A percentile compares a stretch with the other conserved stretches of the same genome.
Conservation (phyloP, 2,329 filamentous ascomycete species). For the Orbilia blumenaviensis region DNA sequence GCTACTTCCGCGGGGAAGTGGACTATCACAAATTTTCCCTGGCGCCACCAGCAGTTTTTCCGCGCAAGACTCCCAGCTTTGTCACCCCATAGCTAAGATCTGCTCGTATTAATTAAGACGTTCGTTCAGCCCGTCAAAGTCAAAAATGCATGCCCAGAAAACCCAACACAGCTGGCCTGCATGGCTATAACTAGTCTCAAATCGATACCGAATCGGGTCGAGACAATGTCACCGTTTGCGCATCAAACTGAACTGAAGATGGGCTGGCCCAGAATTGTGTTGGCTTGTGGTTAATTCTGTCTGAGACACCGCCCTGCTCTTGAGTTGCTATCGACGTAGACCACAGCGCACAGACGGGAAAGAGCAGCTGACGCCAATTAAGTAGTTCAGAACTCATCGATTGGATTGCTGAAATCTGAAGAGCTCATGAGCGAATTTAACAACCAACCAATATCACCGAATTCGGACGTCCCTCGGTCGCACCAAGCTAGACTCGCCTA, state of each 20-base stretch:
- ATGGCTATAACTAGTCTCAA: no score
- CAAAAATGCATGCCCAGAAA: background rate
- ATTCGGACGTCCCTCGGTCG: background rate
- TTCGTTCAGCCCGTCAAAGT: background rate
- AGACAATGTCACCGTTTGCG: no score
- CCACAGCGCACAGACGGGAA: background rate
- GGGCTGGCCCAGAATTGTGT: slow-evolving; percentile 9
- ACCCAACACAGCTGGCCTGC: background rate
- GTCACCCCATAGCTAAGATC: background rate
- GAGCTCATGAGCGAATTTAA: slow-evolving; percentile 9
- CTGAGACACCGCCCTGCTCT: slow-evolving; percentile 11
- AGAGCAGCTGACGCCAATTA: background rate
- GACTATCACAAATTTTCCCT: background rate
- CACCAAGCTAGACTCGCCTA: background rate
- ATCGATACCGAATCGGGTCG: no score
- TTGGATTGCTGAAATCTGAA: background rate
- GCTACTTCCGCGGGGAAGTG: slow-evolving; percentile 1
- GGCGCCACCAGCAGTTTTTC: background rate
- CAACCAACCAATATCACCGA: background rate
- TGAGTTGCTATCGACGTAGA: slow-evolving; percentile 4
- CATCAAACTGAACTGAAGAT: no score
- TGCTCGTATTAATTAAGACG: background rate
- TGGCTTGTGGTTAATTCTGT: slow-evolving; percentile 1
- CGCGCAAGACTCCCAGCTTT: background rate
- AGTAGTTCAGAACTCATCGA: background rate